A percentile compares a stretch with the other conserved stretches of the same genome.
Evolutionary conservation across 2,329 filamentous ascomycete genomes (phyloP).

Genomic region (Fusarium subtropicale): DNA sequence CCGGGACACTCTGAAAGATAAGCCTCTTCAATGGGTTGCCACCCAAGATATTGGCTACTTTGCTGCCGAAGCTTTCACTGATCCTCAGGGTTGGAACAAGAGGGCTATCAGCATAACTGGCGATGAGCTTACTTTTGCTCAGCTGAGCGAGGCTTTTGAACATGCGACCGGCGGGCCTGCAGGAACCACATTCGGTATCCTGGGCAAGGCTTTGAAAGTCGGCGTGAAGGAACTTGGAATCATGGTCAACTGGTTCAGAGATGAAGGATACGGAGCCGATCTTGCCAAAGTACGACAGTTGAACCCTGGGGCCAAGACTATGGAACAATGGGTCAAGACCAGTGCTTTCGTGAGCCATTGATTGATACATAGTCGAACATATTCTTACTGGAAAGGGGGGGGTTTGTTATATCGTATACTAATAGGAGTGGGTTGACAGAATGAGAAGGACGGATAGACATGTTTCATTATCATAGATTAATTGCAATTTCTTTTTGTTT

Average conservation of each 20-base stretch:
- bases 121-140: conserved; percentile 29
- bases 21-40: conserved; percentile 35
- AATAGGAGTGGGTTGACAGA: background rate
- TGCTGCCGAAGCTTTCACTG: conserved; percentile 13
- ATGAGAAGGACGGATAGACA: background rate
- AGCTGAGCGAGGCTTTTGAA: conserved; percentile 23
- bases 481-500: too few relatives aligned
- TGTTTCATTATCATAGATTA: background rate
- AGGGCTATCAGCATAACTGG: conserved; percentile 19
- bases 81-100: conserved; percentile 1
- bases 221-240: conserved; percentile 24
- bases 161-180: conserved; percentile 6
- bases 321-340: conserved; percentile 29
- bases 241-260: conserved; percentile 35
- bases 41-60: conserved; percentile 31
- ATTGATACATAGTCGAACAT: background rate
- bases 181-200: conserved; percentile 19
- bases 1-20: conserved; percentile 47
- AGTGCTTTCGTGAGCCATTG: conserved; percentile 19
- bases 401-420: background rate
- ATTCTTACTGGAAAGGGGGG: background rate
- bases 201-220: conserved; percentile 27
- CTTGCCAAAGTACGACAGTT: conserved; percentile 19
- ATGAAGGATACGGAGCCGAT: conserved; percentile 31
- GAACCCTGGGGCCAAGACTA: conserved; percentile 19